Evolutionary conservation across 495 filamentous ascomycete genomes (phyloP).

Genomic region (Chaetomidium leptoderma): DNA sequence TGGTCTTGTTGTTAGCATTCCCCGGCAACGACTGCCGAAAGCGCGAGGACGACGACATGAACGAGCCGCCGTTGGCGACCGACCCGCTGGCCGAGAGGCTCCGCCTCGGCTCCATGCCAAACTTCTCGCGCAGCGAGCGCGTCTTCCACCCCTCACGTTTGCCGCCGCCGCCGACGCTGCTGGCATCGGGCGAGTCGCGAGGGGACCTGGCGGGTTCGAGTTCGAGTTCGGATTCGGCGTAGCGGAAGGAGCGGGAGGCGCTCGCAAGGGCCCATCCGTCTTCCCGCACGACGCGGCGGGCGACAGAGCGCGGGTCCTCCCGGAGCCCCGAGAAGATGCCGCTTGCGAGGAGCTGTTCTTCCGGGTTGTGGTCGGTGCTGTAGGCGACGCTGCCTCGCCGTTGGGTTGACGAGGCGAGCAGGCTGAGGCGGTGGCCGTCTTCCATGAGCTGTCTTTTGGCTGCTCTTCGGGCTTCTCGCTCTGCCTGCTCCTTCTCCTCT

Average conservation of each 20-base stretch:
- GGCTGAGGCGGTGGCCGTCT: conserved; percentile 19
- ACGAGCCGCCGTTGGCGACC: conserved; percentile 14
- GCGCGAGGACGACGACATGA: conserved; percentile 3
- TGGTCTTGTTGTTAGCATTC: conserved; percentile 9
- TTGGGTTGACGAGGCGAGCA: conserved; percentile 14
- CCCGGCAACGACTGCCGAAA: conserved; percentile 24
- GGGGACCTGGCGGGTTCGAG: conserved; percentile 18
- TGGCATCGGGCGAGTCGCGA: not conserved
- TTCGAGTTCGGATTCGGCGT: conserved; percentile 27
- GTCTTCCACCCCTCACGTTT: conserved; percentile 31
- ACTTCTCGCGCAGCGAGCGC: conserved; percentile 29
- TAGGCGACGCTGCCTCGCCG: conserved; percentile 16
- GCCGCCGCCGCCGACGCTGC: conserved; percentile 19
- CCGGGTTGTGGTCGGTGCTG: conserved; percentile 19
- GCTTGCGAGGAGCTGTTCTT: conserved; percentile 43
- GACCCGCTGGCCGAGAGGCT: conserved; percentile 26
- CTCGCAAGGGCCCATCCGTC: conserved; percentile 1
- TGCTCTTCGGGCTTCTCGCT: conserved; percentile 23
- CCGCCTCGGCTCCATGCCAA: conserved; percentile 26
- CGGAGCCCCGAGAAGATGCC: conserved; percentile 39
- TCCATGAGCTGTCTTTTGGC: conserved; percentile 25
- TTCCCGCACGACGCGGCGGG: conserved; percentile 27
- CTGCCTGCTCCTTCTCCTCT: conserved; percentile 33
- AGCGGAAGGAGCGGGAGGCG: conserved; percentile 12
- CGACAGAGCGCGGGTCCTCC: conserved; percentile 33